Base-by-base conservation (phyloP, 176 grass and related monocot species). In the Leersia perrieri region DNA sequence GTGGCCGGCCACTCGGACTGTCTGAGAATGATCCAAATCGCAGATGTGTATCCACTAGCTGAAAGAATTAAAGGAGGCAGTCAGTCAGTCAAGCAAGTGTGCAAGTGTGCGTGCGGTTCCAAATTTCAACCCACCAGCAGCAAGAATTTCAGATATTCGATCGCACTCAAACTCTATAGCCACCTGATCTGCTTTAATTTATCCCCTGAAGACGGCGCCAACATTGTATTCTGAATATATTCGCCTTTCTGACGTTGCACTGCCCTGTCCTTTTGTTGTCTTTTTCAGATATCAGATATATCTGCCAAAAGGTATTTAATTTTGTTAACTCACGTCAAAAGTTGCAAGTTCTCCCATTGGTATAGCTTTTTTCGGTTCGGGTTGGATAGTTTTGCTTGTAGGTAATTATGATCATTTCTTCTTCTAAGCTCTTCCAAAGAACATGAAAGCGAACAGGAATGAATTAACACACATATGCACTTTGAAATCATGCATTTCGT, bases 11-110 rank as follows among this genome's bases (percentile, higher is more conserved):
- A 58, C 53, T 25, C n/a, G 11, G 5, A 58, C 22, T 58, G 53
- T 25, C 53, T 58, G 53, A 58, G 49, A 53, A 53, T 53, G 49
- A 40, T 71, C 73, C 73, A 39, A 38, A 75, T 36, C 31, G 47
- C 55, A 51, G 72, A 58, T 15, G 72, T 15, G 31, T n/a, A n/a
- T 58, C 72, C 72, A 74, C 72, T 74, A 58, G 72, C 49, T 11
- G n/a, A 25, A 49, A 75, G 20, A 74, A 53, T 53, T 53, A 51
- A 55, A 55, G 20, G 51, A 23, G 20, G 47, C 40, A 42, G 40
- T 12, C 47, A 53, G 18, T 34, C 45, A 60, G 49, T 75, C 72
- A 35, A 75, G 49, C 22, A 75, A 75, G 72, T 74, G 72, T 26
- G 49, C 53, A 38, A 38, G 35, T 38, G 35, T 38, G 35, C 35